A percentile compares a stretch with the other conserved stretches of the same genome.
Evolutionary conservation across 78 protist species (phyloP).

Genomic region (Tieghemostelium lacteum): DNA sequence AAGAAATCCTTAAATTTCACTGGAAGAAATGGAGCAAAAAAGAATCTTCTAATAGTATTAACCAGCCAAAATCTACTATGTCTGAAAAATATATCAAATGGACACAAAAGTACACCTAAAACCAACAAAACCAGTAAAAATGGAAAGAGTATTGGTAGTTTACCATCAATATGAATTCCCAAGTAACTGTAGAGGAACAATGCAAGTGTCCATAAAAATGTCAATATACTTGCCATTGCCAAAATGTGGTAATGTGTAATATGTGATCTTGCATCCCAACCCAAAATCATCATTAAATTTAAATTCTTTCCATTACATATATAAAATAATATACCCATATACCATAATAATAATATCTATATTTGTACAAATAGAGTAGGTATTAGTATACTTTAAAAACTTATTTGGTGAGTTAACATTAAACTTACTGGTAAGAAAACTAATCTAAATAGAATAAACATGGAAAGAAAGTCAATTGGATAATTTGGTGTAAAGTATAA

Average conservation of each 20-base stretch:
- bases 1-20: constrained; percentile 78
- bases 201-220: constrained; percentile 28
- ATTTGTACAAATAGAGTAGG: background rate
- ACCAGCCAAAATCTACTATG: constrained; percentile 49
- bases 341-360: constrained; percentile 50
- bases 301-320: constrained; percentile 40
- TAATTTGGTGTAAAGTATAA: constrained; percentile 9
- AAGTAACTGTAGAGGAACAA: constrained; percentile 43
- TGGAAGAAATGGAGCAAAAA: constrained; percentile 61
- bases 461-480: constrained; percentile 34
- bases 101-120: constrained; percentile 10
- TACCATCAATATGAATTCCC: constrained; percentile 6
- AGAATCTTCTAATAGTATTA: constrained; percentile 47
- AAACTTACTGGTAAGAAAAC: constrained; percentile 26
- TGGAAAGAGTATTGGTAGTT: constrained; percentile 50
- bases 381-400: no score
- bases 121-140: constrained; percentile 9
- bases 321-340: constrained; percentile 46
- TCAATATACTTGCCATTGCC: constrained; percentile 30
- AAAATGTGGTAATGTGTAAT: constrained; percentile 51
- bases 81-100: constrained; percentile 23
- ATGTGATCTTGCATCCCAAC: constrained; percentile 59
- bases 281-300: constrained; percentile 39
- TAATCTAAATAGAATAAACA: constrained; percentile 52
- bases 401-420: no score